Evolutionary conservation across 176 grass and related monocot genomes (phyloP).

Genomic region (Carex scoparia): DNA sequence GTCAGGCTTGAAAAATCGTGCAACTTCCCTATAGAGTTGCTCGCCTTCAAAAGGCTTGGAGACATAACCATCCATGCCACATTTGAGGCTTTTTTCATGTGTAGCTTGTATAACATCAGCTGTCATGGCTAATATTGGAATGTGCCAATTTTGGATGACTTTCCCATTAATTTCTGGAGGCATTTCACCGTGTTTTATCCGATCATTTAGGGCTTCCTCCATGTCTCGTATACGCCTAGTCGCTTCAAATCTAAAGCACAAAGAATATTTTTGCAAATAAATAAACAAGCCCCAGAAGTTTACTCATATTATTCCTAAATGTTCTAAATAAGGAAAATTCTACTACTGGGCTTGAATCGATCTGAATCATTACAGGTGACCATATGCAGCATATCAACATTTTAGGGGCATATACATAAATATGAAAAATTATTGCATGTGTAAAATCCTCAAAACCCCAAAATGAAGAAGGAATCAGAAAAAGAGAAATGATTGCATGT

Average conservation of each 20-base stretch:
- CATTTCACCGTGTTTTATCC: constrained; percentile 45
- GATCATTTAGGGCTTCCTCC: constrained; percentile 73
- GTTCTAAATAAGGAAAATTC: background rate
- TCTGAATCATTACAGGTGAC: no score
- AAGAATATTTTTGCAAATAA: background rate
- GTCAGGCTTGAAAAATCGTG: constrained; percentile 66
- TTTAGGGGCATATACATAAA: background rate
- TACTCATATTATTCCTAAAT: background rate
- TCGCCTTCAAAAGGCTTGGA: constrained; percentile 98
- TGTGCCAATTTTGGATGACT: constrained; percentile 51
- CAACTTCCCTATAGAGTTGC: constrained; percentile 95
- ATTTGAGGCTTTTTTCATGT: constrained; percentile 75
- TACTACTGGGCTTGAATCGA: no score
- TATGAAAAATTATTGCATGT: background rate
- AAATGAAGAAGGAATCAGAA: background rate
- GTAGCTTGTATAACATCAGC: constrained; percentile 99
- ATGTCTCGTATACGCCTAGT: constrained; percentile 76
- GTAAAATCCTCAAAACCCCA: background rate
- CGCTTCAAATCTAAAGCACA: constrained; percentile 77
- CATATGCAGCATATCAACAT: background rate
- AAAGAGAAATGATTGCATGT: background rate
- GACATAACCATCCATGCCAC: constrained; percentile 94
- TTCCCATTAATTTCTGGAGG: constrained; percentile 36
- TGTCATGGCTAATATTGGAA: constrained; percentile 96
- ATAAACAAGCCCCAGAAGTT: background rate